Evolutionary conservation across 208 protist species (phyloP), one percentile per base, ranked within the genome.

Genomic region (Sergeia podlipaevii): DNA sequence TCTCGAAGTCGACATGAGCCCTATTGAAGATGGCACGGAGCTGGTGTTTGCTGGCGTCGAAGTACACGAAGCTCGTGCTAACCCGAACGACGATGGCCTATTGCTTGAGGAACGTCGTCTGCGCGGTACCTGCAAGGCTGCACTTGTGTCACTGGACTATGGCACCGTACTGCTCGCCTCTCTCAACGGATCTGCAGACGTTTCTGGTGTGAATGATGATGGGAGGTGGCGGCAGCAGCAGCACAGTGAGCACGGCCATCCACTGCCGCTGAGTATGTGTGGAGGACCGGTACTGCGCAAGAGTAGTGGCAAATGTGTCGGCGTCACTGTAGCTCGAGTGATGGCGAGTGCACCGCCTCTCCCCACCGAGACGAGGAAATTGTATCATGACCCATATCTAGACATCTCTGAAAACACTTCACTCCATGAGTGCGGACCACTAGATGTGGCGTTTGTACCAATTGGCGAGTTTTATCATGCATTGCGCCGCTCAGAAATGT

Each of bases 221-320:
- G 18, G 28, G 21, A 11, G 28, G 21, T 15, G 28, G 10, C n/a
- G 17, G 21, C 20, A 13, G 49, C 18, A 21, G 23, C 3, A 47
- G 33, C 15, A 36, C 15, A n/a, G 33, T 3, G 36, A 26, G 2
- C 20, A 36, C 30, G 48, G 56, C 38, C 53, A 57, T 13, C 51
- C 65, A 38, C 65, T 91, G 20, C 57, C 64, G 30, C 54, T 90
- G 30, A 89, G 84, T 51, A 89, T 95, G 76, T 91, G 81, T 37
- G 88, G 88, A 11, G 88, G 84, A 3, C 83, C 88, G n/a, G 88
- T 95, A 4, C 42, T 95, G 30, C 72, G 88, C n/a, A 79, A 74
- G 41, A 74, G 70, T 32, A 76, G 57, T 20, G 84, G 88, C 18
- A 85, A 80, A 58, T 87, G 77, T 39, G 88, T 95, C n/a, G 88